These are phyloP conservation scores for Xylaria scruposa DNA, from an alignment of 495 filamentous ascomycete species.

Conservation along the genomic window DNA sequence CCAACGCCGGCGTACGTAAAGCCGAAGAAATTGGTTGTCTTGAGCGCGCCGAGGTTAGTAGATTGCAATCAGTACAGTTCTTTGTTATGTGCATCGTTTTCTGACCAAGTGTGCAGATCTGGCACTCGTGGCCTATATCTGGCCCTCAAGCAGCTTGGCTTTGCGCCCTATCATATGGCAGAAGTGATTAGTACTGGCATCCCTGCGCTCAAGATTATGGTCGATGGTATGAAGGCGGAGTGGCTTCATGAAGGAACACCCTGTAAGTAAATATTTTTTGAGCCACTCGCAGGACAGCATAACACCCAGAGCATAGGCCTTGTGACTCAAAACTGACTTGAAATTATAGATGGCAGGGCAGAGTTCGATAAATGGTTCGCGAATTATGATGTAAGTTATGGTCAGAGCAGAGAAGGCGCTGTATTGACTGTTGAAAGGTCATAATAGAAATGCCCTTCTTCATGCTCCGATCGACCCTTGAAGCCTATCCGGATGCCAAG, in stretches of 20 bases:
- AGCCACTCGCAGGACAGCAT: neutral
- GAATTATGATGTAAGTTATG: conserved; percentile 39
- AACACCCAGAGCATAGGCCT: neutral
- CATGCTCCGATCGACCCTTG: conserved; percentile 34
- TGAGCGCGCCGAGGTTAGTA: conserved; percentile 38
- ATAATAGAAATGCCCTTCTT: conserved; percentile 43
- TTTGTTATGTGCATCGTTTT: neutral
- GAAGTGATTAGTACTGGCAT: conserved; percentile 29
- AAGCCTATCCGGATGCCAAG: conserved; percentile 44
- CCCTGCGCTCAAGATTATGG: conserved; percentile 28
- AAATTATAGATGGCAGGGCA: conserved; percentile 32
- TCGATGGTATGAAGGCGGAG: conserved; percentile 34
- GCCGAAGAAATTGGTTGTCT: conserved; percentile 39
- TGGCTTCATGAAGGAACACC: conserved; percentile 34
- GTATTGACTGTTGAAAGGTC: conserved; percentile 20
- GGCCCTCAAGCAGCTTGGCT: conserved; percentile 38
- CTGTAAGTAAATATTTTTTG: conserved; percentile 29
- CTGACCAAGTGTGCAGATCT: conserved; percentile 32
- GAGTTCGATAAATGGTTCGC: conserved; percentile 45
- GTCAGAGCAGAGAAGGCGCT: neutral
- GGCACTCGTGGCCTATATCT: conserved; percentile 40
- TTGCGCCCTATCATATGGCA: conserved; percentile 40
- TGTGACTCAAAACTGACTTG: neutral
- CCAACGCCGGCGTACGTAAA: conserved; percentile 33
- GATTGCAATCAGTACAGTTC: neutral